Evolutionary conservation across 305 asterid species (phyloP).

Genomic region (Fraxinus latifolia): DNA sequence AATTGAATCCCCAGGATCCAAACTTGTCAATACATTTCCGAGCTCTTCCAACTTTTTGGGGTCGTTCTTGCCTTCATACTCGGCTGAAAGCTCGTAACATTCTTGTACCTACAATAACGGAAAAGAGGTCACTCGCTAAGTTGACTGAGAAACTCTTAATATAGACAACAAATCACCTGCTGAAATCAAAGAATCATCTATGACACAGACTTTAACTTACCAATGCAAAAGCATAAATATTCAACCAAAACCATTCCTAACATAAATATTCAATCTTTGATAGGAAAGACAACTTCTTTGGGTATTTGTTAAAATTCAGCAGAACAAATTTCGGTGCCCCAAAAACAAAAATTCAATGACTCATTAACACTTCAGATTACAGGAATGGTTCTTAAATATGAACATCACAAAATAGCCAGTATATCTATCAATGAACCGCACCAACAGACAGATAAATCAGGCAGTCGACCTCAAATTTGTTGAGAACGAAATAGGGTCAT

Average conservation of each 20-base stretch:
- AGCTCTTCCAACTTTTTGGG: slow-evolving; percentile 86
- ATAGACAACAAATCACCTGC: background rate
- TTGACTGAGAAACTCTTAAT: background rate
- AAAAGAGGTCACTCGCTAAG: background rate
- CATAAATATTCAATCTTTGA: slow-evolving; percentile 27
- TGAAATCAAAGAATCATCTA: background rate
- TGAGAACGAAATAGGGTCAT: background rate
- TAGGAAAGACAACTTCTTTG: background rate
- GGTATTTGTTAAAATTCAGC: background rate
- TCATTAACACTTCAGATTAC: background rate
- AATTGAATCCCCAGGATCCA: slow-evolving; percentile 95
- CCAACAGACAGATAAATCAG: background rate
- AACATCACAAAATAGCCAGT: background rate
- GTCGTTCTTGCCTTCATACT: slow-evolving; percentile 70
- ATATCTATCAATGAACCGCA: background rate
- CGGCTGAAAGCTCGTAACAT: slow-evolving; percentile 91
- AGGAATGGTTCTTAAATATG: background rate
- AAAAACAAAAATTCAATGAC: background rate
- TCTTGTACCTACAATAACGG: slow-evolving; percentile 67
- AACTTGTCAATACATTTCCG: slow-evolving; percentile 71
- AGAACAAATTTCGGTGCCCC: background rate
- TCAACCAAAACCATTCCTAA: background rate
- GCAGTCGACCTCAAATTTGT: background rate
- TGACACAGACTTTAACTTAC: slow-evolving; percentile 1
- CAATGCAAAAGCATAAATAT: background rate